These are phyloP conservation scores for Eucalyptus pumila DNA, from an alignment of 345 rosid species.

Conservation along the genomic window DNA sequence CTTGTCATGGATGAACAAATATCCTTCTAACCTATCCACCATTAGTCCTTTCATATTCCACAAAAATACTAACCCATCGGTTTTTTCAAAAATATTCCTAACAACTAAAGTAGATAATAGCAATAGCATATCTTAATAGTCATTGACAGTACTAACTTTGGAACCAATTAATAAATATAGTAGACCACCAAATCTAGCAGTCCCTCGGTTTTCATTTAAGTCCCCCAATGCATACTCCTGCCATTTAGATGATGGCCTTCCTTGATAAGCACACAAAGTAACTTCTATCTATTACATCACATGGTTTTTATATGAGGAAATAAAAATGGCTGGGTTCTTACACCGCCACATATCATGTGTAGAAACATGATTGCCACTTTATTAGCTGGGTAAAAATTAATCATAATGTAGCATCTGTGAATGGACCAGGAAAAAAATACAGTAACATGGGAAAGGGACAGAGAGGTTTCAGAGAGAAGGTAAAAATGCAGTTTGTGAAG, in stretches of 20 bases:
- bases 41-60: neutral
- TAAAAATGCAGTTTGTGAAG: neutral
- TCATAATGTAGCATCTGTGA: neutral
- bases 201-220: neutral
- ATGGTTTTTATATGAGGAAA: neutral
- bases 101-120: neutral
- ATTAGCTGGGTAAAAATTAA: neutral
- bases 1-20: neutral
- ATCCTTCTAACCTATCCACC: neutral
- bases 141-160: neutral
- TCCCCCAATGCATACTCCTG: neutral
- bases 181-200: neutral
- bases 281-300: neutral
- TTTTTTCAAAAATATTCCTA: neutral
- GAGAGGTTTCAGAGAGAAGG: neutral
- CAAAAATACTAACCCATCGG: neutral
- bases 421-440: neutral
- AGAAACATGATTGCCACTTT: neutral
- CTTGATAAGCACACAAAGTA: neutral
- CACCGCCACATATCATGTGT: neutral
- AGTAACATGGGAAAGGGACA: neutral
- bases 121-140: neutral
- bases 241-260: neutral
- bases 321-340: neutral
- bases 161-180: neutral